Base-by-base conservation (phyloP, 257 asterid genomes). In the Verbena officinalis region DNA sequence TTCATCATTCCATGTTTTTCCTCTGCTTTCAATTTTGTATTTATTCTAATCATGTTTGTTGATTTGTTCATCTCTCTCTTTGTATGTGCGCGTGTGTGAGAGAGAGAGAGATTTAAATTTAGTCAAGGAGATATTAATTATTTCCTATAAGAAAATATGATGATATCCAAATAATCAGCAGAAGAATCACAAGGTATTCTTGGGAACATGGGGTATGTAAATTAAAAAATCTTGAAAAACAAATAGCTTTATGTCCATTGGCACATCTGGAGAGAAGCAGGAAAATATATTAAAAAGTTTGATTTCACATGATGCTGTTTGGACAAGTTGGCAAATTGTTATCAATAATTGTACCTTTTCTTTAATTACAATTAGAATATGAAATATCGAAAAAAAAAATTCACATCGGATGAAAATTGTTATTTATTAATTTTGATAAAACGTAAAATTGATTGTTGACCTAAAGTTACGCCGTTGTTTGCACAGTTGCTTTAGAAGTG, bases 261-360 rank as follows among this genome's bases (percentile, higher is more conserved):
- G n/a, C n/a, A n/a, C 55, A 14, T 53, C 59, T 38, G 16, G 50
- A 46, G 54, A 65, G 34, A 55, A 49, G 38, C 39, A 10, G 36
- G 14, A 11, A 59, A 38, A 4, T 61, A 12, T 16, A 10, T 17
- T 10, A 68, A 67, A 30, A 7, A 9, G 46, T 39, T 24, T 52
- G 55, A 11, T 27, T 16, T 23, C 80, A 75, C 76, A 70, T 75
- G 80, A 9, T 45, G 51, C 2, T 59, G 60, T 33, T n/a, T 56
- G 40, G 46, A 2, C 50, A 59, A 58, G 65, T 50, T 58, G 65
- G 73, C 45, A 50, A 34, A 58, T 65, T 20, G 36, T 27, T 24
- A 16, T 64, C 63, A 48, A 9, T 2, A 43, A 55, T 34, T 5
- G 51, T 57, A 16, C 17, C 20, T 30, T 46, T 14, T 19, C 11